Percentiles rank a stretch among this genome's conserved stretches.
These are phyloP conservation scores for Metarhizium anisopliae DNA, from an alignment of 2,329 filamentous ascomycete species.

Conservation along the genomic window DNA sequence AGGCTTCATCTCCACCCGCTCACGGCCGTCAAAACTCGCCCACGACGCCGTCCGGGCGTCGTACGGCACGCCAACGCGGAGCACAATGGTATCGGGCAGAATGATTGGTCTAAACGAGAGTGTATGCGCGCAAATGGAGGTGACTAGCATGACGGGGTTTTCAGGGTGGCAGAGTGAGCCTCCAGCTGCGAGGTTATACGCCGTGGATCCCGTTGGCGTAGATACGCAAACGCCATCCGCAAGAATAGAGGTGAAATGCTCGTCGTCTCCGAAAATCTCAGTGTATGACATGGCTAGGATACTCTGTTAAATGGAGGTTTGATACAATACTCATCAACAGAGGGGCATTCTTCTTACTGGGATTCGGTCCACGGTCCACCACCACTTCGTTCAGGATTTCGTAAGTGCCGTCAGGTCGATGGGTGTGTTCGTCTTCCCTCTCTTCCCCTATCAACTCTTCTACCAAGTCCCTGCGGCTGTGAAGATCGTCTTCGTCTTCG, in stretches of 20 bases:
- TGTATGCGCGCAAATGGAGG: conserved; percentile 90
- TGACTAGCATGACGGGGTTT: conserved; percentile 91
- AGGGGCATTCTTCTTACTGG: conserved; percentile 51
- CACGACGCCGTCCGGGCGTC: conserved; percentile 81
- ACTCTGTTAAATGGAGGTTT: not conserved
- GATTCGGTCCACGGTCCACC: conserved; percentile 85
- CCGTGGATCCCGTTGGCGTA: conserved; percentile 88
- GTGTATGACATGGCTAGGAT: conserved; percentile 76
- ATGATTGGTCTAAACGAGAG: conserved; percentile 95
- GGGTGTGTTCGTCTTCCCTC: conserved; percentile 74
- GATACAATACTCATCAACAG: not conserved
- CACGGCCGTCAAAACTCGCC: conserved; percentile 96
- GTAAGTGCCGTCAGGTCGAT: conserved; percentile 72
- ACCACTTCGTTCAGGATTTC: conserved; percentile 98
- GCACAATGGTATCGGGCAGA: conserved; percentile 87
- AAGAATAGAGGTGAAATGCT: conserved; percentile 88
- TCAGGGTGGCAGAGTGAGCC: conserved; percentile 92
- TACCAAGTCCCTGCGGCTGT: conserved; percentile 57
- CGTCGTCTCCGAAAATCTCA: conserved; percentile 89
- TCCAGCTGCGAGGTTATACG: conserved; percentile 93
- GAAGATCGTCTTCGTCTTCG: conserved; percentile 28
- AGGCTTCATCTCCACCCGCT: conserved; percentile 69
- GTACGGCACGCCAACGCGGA: conserved; percentile 90
- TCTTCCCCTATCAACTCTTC: conserved; percentile 87
- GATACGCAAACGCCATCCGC: conserved; percentile 91